Evolutionary conservation across 2,329 filamentous ascomycete genomes (phyloP), one percentile per base, ranked within the genome.

Genomic region (Myriosclerotinia scirpicola): DNA sequence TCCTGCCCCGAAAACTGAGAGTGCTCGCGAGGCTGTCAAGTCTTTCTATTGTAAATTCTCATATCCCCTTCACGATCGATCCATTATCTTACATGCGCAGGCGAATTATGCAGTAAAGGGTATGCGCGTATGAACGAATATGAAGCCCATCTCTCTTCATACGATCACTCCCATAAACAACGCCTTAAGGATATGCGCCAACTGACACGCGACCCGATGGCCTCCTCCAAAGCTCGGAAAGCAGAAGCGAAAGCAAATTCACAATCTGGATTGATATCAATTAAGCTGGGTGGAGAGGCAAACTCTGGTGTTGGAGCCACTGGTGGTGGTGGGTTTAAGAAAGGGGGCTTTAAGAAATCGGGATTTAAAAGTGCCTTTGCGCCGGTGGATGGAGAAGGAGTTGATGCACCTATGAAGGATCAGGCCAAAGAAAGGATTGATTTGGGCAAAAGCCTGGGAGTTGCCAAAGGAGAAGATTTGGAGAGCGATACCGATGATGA

Each of bases 121-220:
- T 99, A 98, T 80, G 88, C 89, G 1, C 92, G 95, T 66, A 94
- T 96, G 84, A 94, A 96, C 76, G 94, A 98, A 77, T 97, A 96
- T 78, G 94, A 98, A 79, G 90, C 93, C 9, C 95, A 99, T 78
- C 91, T 97, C 66, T 88, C 88, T 70, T 95, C 91, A 74, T 98
- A 98, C 79, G 95, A 98, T 76, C 95, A 99, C 79, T 91, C 91
- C 73, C 95, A 99, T 79, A 93, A 93, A 77, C 93, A 96, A 80
- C 90, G 91, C 60, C 85, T 93, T 67, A 91, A 92, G 78, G 91
- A 95, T 74, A 93, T 94, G 90, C 92, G 92, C 79, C 88, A 90
- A 74, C 89, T 93, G 82, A 88, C 90, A 42, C 87, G 89, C 71
- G 89, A 92, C 71, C 87, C 90, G 1, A 84, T 83, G 64, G 87